Evolutionary conservation across 2,329 filamentous ascomycete species (phyloP), one percentile per base, ranked within the genome.

Genomic region (Byssochlamys sp.): DNA sequence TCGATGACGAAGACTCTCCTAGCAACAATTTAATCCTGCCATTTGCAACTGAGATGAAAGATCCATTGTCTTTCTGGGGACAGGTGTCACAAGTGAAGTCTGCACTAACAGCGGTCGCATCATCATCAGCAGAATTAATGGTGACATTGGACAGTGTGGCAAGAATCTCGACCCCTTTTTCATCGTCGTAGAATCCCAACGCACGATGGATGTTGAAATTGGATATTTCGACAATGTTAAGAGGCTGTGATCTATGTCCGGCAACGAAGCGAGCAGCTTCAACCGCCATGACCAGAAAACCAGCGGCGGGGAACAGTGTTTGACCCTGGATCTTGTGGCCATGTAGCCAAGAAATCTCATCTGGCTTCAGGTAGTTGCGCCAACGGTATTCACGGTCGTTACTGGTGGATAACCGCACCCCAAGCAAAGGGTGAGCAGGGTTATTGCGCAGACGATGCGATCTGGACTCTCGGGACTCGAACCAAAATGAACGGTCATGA

Each of bases 141-240:
- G 65, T 29, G 5, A 58, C 52, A 33, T 58, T 52, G 2, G 53
- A 63, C n/a, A 67, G 59, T 53, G 59, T 58, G 49, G 66, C 63
- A 1, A 66, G 55, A 19, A 62, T 56, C 53, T 68, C 65, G 2
- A 62, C 60, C 0, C 57, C 59, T 2, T 58, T 48, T 26, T 63
- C 61, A 10, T 67, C 65, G 28, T 68, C 67, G 28, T 52, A 49
- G 2, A 68, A 63, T 0, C 65, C 61, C 27, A 70, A 57, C 4
- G 67, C 67, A 25, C 64, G 63, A 7, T 63, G 60, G 56, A 69
- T 65, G 25, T 60, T 57, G 1, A 66, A 27, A 52, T 70, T 60
- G n/a, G 61, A 55, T 26, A 69, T 54, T 9, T 66, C 61, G 27
- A 69, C 59, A 45, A 68, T 45, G n/a, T 61, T 29, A 29, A 29